Base-by-base conservation (phyloP, 768 basidiomycete species). In the Mrakia frigida region DNA sequence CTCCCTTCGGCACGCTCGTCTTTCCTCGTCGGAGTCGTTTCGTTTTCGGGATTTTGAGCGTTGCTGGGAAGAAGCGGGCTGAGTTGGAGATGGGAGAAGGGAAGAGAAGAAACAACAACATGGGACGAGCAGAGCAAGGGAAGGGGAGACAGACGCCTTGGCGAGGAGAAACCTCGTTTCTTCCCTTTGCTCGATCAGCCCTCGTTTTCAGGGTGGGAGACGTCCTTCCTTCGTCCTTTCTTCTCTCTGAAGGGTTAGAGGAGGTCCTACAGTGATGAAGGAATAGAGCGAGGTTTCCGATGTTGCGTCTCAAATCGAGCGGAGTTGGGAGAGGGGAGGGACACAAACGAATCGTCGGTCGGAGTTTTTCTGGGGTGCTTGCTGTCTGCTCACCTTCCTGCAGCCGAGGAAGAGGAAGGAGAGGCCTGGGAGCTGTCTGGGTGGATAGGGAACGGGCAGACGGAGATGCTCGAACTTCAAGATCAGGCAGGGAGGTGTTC, bases 281-380 rank as follows among this genome's bases (percentile, higher is more conserved):
- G 6, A 1, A 25, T n/a, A 2, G 11, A 13, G 25, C 21, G 16
- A 14, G 5, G 18, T 4, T 9, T 18, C 13, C 14, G 46, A 2
- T 50, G 16, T 21, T 50, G 4, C 13, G 13, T 46, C 46, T 9
- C 9, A 18, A 18, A 28, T 0, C 5, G 10, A 25, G 56, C 56
- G 56, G 56, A 56, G 25, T 25, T 56, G 16, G 50, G 50, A 14
- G 46, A 56, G 25, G 56, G 23, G 18, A 18, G 56, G 25, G 56
- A n/a, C n/a, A 56, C 50, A 56, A 6, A 6, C 25, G 56, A 56
- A 56, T 9, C 46, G n/a, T 50, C 46, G 18, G 56, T 25, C 56
- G 56, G 56, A 56, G 56, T 56, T 56, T 56, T 56, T 56, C 56
- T 56, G 56, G 56, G 56, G 56, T 56, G 56, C 56, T 56, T 28